phyloP scores from a whole-genome alignment of 352 stramenopile genomes.

The Elongisporangium undulatum region DNA sequence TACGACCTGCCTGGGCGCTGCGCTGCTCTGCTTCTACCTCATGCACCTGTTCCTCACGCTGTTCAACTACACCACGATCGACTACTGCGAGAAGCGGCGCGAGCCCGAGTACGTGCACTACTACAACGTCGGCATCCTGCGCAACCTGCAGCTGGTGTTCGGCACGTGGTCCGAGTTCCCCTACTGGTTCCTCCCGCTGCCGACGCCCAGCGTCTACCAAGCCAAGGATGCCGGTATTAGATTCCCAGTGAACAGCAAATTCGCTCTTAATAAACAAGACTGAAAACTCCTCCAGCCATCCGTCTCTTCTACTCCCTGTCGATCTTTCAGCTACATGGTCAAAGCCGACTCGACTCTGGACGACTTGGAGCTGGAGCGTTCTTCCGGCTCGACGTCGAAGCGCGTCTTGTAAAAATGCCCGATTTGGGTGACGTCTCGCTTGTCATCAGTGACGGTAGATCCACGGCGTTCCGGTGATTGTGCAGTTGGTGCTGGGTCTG shows the following conservation, averaged over 20 bases:
- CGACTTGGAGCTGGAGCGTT: no score
- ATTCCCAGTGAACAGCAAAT: constrained; percentile 57
- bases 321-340: no score
- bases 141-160: constrained; percentile 78
- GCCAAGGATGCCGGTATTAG: constrained; percentile 12
- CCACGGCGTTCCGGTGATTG: no score
- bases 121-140: constrained; percentile 66
- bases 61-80: constrained; percentile 79
- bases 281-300: not conserved
- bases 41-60: constrained; percentile 70
- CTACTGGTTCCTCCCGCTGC: constrained; percentile 73
- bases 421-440: no score
- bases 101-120: constrained; percentile 78
- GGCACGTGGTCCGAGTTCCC: constrained; percentile 50
- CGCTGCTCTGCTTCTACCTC: constrained; percentile 68
- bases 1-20: constrained; percentile 55
- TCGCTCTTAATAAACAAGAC: constrained; percentile 3
- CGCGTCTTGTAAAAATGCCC: constrained; percentile 61
- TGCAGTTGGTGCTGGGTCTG: no score
- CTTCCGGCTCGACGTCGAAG: constrained; percentile 38
- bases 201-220: constrained; percentile 43
- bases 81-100: constrained; percentile 84
- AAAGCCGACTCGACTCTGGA: no score
- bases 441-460: no score
- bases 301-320: no score